Conservation (phyloP, 345 rosid genomes). For the Gossypium rotundifolium region DNA sequence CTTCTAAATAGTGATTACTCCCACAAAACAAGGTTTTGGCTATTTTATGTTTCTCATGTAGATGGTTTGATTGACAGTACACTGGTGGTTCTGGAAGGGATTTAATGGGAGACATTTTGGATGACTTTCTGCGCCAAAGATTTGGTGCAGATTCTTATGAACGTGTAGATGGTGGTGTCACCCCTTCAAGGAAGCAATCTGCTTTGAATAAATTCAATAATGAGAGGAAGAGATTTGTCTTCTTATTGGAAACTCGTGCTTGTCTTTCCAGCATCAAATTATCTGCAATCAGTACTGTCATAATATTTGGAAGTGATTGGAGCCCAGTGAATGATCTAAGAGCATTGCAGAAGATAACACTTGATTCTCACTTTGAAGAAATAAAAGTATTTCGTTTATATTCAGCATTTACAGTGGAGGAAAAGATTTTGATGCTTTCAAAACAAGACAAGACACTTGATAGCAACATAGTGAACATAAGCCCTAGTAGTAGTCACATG, state of each 20-base stretch:
- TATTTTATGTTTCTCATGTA: conserved; percentile 2
- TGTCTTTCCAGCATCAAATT: conserved; percentile 63
- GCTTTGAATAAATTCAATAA: conserved; percentile 68
- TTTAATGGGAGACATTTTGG: conserved; percentile 72
- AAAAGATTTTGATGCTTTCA: conserved; percentile 62
- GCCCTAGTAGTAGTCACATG: conserved; percentile 36
- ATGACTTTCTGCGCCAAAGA: conserved; percentile 66
- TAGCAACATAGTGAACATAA: conserved; percentile 37
- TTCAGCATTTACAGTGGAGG: conserved; percentile 69
- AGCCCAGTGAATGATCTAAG: conserved; percentile 62
- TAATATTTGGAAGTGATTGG: conserved; percentile 77
- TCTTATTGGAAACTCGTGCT: conserved; percentile 81
- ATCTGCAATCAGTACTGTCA: conserved; percentile 57
- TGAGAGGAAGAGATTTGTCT: conserved; percentile 59
- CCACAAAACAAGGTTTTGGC: background rate
- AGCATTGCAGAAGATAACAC: conserved; percentile 61
- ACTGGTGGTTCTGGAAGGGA: conserved; percentile 39
- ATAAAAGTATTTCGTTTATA: conserved; percentile 75
- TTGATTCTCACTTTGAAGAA: conserved; percentile 51
- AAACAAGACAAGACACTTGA: conserved; percentile 46
- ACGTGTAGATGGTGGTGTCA: conserved; percentile 48
- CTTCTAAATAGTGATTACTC: background rate
- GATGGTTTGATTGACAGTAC: conserved; percentile 38
- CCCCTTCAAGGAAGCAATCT: conserved; percentile 39
- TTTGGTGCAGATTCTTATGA: conserved; percentile 81